Percentiles rank a stretch among this genome's conserved stretches.
Evolutionary conservation across 345 rosid genomes (phyloP).

Genomic region (Salix koriyanagi): DNA sequence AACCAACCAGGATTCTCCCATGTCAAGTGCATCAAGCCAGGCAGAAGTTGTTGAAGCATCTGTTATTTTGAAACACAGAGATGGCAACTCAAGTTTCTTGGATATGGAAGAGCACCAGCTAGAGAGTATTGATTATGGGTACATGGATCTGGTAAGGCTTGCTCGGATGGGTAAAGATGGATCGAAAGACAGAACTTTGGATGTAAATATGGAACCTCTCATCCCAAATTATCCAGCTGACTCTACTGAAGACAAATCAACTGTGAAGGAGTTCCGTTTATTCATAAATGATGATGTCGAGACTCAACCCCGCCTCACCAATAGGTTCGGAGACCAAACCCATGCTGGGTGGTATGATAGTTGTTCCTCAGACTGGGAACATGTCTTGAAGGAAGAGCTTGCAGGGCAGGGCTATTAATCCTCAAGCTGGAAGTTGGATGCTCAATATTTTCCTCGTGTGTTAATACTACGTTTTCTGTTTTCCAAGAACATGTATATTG

Average conservation of each 20-base stretch:
- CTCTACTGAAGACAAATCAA: slow-evolving; percentile 7
- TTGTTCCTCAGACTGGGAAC: slow-evolving; percentile 73
- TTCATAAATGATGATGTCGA: slow-evolving; percentile 17
- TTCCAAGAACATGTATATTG: neutral
- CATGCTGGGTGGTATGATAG: slow-evolving; percentile 33
- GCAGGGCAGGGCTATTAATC: slow-evolving; percentile 26
- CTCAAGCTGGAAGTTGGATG: neutral
- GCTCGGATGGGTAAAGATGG: neutral
- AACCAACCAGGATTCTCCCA: slow-evolving; percentile 10
- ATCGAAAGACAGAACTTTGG: slow-evolving; percentile 4
- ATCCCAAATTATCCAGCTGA: neutral
- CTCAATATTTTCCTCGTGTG: neutral
- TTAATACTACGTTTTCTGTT: neutral
- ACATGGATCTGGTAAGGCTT: slow-evolving; percentile 15
- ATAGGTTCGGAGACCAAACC: slow-evolving; percentile 20
- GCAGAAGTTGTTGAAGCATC: slow-evolving; percentile 35
- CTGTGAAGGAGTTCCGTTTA: slow-evolving; percentile 20
- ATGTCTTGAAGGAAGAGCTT: slow-evolving; percentile 55
- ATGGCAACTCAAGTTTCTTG: slow-evolving; percentile 20
- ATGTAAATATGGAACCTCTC: slow-evolving; percentile 7
- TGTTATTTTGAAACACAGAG: slow-evolving; percentile 38
- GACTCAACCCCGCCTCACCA: neutral
- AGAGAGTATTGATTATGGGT: slow-evolving; percentile 14
- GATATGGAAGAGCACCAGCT: slow-evolving; percentile 19
- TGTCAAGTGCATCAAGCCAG: slow-evolving; percentile 2